A percentile compares a stretch with the other conserved stretches of the same genome.
phyloP scores from a whole-genome alignment of 1,284 basidiomycete species.

The Leccinum fallax region DNA sequence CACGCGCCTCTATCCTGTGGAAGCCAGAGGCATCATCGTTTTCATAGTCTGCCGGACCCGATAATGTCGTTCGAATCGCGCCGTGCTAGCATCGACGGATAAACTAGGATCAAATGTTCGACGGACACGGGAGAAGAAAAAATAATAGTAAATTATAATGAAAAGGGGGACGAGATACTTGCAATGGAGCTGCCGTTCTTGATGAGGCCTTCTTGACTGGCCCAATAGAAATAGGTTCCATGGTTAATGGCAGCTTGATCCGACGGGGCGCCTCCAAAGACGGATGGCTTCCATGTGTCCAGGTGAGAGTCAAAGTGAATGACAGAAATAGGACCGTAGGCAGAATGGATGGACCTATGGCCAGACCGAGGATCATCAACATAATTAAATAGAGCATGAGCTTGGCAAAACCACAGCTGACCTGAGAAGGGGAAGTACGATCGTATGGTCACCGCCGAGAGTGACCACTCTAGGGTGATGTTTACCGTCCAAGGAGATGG shows the following conservation, averaged over 20 bases:
- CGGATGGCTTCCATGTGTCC: conserved; percentile 74
- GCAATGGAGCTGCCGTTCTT: conserved; percentile 80
- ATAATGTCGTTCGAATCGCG: conserved; percentile 75
- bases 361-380: conserved; percentile 35
- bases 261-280: conserved; percentile 71
- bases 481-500: conserved; percentile 61
- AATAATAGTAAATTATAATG: neutral
- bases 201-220: conserved; percentile 68
- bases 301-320: conserved; percentile 82
- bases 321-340: conserved; percentile 72
- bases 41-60: conserved; percentile 67
- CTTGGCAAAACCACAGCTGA: neutral
- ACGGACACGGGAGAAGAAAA: conserved; percentile 19
- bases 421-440: conserved; percentile 60
- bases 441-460: conserved; percentile 79
- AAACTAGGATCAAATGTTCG: conserved; percentile 72
- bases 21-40: conserved; percentile 72
- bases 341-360: conserved; percentile 60
- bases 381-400: conserved; percentile 13
- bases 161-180: conserved; percentile 51
- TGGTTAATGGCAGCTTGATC: conserved; percentile 71
- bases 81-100: conserved; percentile 62
- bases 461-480: conserved; percentile 71
- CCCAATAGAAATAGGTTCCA: conserved; percentile 80
- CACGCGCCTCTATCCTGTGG: conserved; percentile 73